Base-by-base conservation (phyloP, 2,329 filamentous ascomycete genomes). In the Aspergillus fumigatiaffinis region DNA sequence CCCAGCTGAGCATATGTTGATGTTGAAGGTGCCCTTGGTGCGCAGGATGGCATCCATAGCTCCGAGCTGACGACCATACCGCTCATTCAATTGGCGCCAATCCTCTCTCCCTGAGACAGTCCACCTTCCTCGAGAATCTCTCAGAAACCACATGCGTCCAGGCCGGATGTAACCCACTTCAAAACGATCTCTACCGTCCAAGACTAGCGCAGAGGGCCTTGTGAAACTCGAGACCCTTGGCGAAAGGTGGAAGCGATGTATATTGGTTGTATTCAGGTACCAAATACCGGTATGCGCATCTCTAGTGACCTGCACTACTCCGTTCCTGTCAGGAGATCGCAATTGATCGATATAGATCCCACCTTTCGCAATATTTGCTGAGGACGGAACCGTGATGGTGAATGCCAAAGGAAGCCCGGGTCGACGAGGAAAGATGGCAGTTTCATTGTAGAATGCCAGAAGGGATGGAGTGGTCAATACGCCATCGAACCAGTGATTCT, bases 401-500 rank as follows among this genome's bases (percentile, higher is more conserved):
- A 85, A 85, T 0, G 72, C 64, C 10, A 66, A 38, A 2, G 73
- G 68, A 1, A 70, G 52, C 44, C 44, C 54, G 46, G 60, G 56
- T 28, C 8, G 50, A 4, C 14, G 51, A 8, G 21, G 42, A 28
- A 32, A 51, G 17, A 17, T 35, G 48, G 59, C 69, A 55, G 73
- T 67, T 8, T 68, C 41, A 9, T 69, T 53, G 60, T 84, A 84
- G 65, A 85, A 85, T 3, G 74, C 63, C 17, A 74, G 66, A 29
- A 86, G 68, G 26, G 73, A 66, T 17, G 71, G 60, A 2, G 82
- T 84, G 3, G 81, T 82, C 78, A 85, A 81, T 7, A 84, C 72
- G 2, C 78, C 81, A 44, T 83, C 78, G 69, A 79, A 84, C 74
- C 77, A 85, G 65, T 85, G 83, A 8, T 74, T 76, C 52, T 75